Conservation (phyloP, 1,139 yeast genomes). For the Kurtzmaniella quercitrusa region DNA sequence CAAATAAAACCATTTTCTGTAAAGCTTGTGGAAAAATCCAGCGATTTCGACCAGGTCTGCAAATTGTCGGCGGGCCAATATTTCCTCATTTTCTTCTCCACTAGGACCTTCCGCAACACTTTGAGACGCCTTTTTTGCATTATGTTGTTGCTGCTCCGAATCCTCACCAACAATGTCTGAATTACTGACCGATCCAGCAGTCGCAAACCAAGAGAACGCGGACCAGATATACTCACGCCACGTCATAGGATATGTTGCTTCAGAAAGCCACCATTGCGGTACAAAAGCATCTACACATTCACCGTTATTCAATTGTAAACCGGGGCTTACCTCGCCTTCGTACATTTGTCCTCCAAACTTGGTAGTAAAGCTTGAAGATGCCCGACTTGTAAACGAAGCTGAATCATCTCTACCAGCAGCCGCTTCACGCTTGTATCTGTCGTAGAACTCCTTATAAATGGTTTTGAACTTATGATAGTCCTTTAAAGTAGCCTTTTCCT, state of each 20-base stretch:
- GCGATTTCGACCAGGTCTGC: constrained; percentile 35
- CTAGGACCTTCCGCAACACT: not conserved
- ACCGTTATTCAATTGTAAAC: not conserved
- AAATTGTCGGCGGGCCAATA: constrained; percentile 7
- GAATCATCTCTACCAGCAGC: constrained; percentile 16
- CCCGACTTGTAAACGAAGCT: constrained; percentile 19
- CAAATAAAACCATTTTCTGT: constrained; percentile 40
- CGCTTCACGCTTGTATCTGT: constrained; percentile 3
- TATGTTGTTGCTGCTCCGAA: not conserved
- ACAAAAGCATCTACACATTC: constrained; percentile 19
- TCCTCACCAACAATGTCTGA: constrained; percentile 9
- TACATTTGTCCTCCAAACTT: constrained; percentile 3
- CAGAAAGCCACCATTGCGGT: constrained; percentile 43
- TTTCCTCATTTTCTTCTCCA: not conserved
- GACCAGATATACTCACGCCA: constrained; percentile 68
- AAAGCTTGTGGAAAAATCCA: constrained; percentile 54
- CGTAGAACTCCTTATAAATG: constrained; percentile 26
- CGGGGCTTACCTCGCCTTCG: not conserved
- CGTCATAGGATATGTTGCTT: constrained; percentile 49
- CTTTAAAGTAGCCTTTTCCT: constrained; percentile 27
- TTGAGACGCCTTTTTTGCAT: not conserved
- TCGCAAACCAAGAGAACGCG: constrained; percentile 81
- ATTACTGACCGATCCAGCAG: constrained; percentile 59
- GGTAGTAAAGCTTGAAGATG: constrained; percentile 9
- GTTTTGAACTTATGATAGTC: constrained; percentile 37